Base-by-base conservation (phyloP, 345 rosid genomes). In the Linum tenue region DNA sequence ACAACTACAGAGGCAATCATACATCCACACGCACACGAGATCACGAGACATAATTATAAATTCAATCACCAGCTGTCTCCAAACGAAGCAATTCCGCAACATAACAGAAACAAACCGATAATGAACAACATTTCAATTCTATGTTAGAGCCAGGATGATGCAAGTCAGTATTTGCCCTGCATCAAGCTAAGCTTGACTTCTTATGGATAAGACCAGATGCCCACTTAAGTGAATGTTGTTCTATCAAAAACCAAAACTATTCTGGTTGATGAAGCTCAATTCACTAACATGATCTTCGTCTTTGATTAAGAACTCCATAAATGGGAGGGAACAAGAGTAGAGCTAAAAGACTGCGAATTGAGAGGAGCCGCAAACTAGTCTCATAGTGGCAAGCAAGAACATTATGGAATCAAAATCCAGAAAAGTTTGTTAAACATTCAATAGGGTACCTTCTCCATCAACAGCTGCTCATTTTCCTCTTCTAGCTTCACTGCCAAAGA, bases 391-490 rank as follows among this genome's bases (percentile, higher is more conserved):
- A 41, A 41, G 14, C 53, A 41, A 41, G 6, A 4, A 4, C 9
- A 41, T 48, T 3, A 48, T 5, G 53, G 14, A 7, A 9, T 9
- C 53, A 48, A 15, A 48, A 48, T 48, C 53, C 53, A 48, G 53
- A 48, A 2, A 48, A 48, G 11, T 1, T 15, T 8, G 16, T 37
- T 11, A 43, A 64, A 22, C 35, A 38, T 5, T n/a, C 67, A 41
- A 40, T 37, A 10, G 44, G 69, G 37, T 79, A 85, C 89, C 87
- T 85, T 90, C 67, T 90, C 98, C 70, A 75, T 86, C 71, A 81
- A 63, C 69, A 92, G 82, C 76, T 51, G 71, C 68, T 80, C 92
- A 43, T 92, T 88, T 80, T 90, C 97, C 72, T 83, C 84, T 80
- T 88, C 92, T 4, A 92, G 73, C 69, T 70, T 88, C 55, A 80